Base-by-base conservation (phyloP, 2,329 filamentous ascomycete species). In the Xylariaceae sp. region DNA sequence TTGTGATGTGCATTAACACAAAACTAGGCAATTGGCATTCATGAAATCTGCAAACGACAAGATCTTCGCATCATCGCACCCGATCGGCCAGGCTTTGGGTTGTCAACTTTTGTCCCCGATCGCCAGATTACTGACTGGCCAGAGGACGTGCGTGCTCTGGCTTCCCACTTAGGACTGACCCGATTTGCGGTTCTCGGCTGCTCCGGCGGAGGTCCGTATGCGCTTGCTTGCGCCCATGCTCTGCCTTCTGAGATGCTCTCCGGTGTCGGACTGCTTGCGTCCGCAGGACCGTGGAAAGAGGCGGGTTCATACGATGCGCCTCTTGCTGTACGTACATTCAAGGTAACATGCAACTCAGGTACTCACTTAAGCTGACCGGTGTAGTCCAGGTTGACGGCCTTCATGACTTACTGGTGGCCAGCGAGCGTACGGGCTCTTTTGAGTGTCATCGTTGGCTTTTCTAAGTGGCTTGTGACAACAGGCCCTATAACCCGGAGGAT, bases 1-100 rank as follows among this genome's bases (percentile, higher is more conserved):
- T n/a, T 14, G 25, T 29, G 25, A 29, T 8, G 25, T 8, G 25
- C 8, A 8, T 29, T 8, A 22, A 33, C 33, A 20, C 29, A 27
- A 22, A n/a, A 23, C 5, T 35, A 47, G 40, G 45, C 45, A 17
- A 14, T 16, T 19, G 37, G 40, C 8, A 40, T 48, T 21, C 27
- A 21, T 17, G 19, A 37, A 6, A 10, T 40, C 12, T 55, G 55
- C 6, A 29, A 25, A 4, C 44, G 42, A 6, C 44, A 46, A 5
- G 47, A 50, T 19, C 22, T 62, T 6, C 62, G 57, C 14, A 33
- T 67, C 35, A 47, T 67, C 33, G 52, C 58, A n/a, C 45, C 56
- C 5, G 57, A 61, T 33, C 53, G 65, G 17, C 65, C 65, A 4
- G 65, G 65, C 11, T 59, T 61, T 39, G 64, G 61, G 4, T 48